Evolutionary conservation across 441 rosid genomes (phyloP), one percentile per base, ranked within the genome.

Genomic region (Jatropha multifida): DNA sequence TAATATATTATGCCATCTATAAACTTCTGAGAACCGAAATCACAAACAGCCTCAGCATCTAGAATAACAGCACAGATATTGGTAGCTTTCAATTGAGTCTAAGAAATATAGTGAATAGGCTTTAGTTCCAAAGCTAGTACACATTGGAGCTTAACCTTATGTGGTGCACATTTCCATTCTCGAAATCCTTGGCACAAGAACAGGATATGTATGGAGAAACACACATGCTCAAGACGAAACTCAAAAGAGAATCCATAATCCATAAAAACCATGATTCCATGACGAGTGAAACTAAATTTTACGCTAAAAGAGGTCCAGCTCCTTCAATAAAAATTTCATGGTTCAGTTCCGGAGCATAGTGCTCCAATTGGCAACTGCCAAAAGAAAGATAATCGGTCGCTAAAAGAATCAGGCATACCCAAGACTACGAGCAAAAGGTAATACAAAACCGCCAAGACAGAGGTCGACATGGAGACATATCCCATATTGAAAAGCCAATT

Each of bases 401-500:
- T 13, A 49, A 74, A 37, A 67, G 65, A 72, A 48, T 64, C 42
- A 26, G 61, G 15, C 72, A 69, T 92, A 94, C 98, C 99, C 97
- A 48, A 94, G 96, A 83, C 87, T 89, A 81, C 86, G 84, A 85
- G 99, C 96, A 41, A 96, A 96, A 72, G 99, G 99, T 84, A 96
- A 85, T 58, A 94, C 98, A 81, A 92, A 94, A 69, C 99, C 99
- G 76, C 99, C 99, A 78, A 96, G 99, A 85, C 99, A 96, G 62
- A 94, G 97, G 88, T 96, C 99, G 62, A 96, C 94, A 80, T 96
- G 99, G 75, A 96, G 80, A 88, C 98, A 96, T 80, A 91, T 86
- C 71, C 93, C 94, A 83, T 79, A 81, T 80, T 86, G 83, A 75
- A 76, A 84, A 80, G 97, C 98, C 83, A 96, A 84, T 66, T 87